Percentiles rank a stretch among this genome's conserved stretches.
Evolutionary conservation across 768 basidiomycete species (phyloP).

Genomic region (Boletus subparvulus): DNA sequence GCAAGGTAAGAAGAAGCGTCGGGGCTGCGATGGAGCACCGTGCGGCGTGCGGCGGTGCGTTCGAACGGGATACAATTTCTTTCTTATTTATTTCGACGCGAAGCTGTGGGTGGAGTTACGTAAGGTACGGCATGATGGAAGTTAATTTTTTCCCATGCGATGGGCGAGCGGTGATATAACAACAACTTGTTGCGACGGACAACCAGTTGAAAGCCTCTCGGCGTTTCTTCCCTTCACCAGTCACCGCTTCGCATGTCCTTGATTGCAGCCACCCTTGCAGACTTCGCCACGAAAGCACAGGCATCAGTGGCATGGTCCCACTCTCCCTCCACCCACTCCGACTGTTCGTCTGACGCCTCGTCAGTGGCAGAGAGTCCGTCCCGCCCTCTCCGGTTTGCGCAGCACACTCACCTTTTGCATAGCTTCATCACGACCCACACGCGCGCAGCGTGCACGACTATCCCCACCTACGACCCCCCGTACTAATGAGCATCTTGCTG

Average conservation of each 20-base stretch:
- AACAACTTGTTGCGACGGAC: conserved; percentile 26
- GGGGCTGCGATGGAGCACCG: not conserved
- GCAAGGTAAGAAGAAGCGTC: conserved; percentile 10
- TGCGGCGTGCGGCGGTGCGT: not conserved
- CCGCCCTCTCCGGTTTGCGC: not conserved
- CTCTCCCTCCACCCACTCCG: conserved; percentile 4
- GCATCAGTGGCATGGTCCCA: conserved; percentile 13
- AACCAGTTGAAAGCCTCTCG: conserved; percentile 1
- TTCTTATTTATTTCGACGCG: conserved; percentile 14
- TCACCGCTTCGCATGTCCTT: conserved; percentile 32
- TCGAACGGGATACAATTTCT: not conserved
- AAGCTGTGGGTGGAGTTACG: conserved; percentile 15
- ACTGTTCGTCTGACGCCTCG: conserved; percentile 11
- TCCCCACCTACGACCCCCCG: conserved; percentile 24
- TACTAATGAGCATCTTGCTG: conserved; percentile 73
- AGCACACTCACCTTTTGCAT: not conserved
- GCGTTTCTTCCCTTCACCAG: conserved; percentile 7
- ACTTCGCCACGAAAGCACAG: conserved; percentile 30
- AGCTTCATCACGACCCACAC: conserved; percentile 27
- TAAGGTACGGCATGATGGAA: conserved; percentile 15
- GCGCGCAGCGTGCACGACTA: conserved; percentile 16
- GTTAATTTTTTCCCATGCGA: conserved; percentile 31
- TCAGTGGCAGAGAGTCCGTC: conserved; percentile 17
- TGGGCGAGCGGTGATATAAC: conserved; percentile 29
- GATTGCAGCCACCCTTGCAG: conserved; percentile 24